Base-by-base conservation (phyloP, 441 rosid genomes). In the Euphorbia corollata region DNA sequence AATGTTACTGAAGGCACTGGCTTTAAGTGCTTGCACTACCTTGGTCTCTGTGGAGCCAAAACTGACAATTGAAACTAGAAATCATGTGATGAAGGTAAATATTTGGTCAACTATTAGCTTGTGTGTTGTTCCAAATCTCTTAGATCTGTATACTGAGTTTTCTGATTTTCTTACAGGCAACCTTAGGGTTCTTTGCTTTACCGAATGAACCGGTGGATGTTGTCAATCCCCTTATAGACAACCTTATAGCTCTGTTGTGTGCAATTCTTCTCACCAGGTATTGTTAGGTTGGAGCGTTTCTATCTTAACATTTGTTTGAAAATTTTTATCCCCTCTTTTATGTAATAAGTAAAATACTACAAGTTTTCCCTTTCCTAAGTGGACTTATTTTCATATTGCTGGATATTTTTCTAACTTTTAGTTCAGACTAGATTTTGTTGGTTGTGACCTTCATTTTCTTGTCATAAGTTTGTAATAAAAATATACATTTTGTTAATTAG, bases 231-330 rank as follows among this genome's bases (percentile, higher is more conserved):
- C 98, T 95, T 65, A 82, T 95, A 73, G 90, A 90, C 80, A 95
- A 92, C 80, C 98, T 95, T 69, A 87, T 92, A 65, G 82, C 97
- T 70, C 99, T 95, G 59, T 80, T 95, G 69, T 95, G 99, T 83
- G 97, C 98, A 22, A 95, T 95, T 81, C 98, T 95, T 81, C 92
- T 85, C 43, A 90, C 97, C 67, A 95, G 99, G 99, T 95, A 92
- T 68, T 76, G 54, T 68, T 67, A 65, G 61, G 30, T 67, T 16
- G 66, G 60, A 65, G 41, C 32, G 62, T 61, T 27, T 27, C 32
- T 27, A 27, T 27, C 32, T 27, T 4, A 27, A 1, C 32, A 27
- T 27, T 27, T 4, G 32, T 27, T 1, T 27, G 32, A 27, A 27
- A 27, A 27, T 1, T 27, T 27, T 27, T 27, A 27, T 27, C 4